Base-by-base conservation (phyloP, 2,329 filamentous ascomycete species). In the Colletotrichum tabaci region DNA sequence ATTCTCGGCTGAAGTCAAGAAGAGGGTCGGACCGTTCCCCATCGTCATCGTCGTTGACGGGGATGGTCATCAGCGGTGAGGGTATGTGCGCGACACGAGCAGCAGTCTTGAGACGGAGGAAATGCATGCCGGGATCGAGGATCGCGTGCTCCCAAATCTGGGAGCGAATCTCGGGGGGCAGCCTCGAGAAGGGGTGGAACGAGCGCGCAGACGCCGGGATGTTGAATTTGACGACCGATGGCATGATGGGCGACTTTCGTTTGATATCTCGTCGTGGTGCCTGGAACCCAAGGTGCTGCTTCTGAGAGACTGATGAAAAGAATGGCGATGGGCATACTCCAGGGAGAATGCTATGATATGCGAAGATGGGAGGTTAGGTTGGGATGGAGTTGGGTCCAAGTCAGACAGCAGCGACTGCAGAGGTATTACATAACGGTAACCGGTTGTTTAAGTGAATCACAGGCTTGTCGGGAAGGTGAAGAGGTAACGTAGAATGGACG, bases 91-190 rank as follows among this genome's bases (percentile, higher is more conserved):
- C 16, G 5, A 26, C 49, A 35, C 49, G 66, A 6, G 52, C 55
- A 12, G 23, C 23, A n/a, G 66, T 63, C 26, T 67, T 26, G 40
- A 73, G 52, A n/a, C 61, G 50, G 66, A 83, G 74, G 50, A 82
- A 83, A 50, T 82, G 78, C 74, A 82, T 78, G 35, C 81, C 81
- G 0, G 80, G 80, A 12, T 78, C 75, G 2, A 76, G 71, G 12
- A 83, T 68, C 26, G 77, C 77, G 23, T 62, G 56, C 49, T 77
- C 77, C 81, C 81, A 83, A 64, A 83, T 80, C 47, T 79, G 76
- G 38, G 78, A 75, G 40, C 81, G 81, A 10, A 83, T 76, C 65
- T 83, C 81, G 3, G 77, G 68, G 1, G 81, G 81, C n/a, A 83
- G 72, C n/a, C 72, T 75, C 16, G 74, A 42, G 65, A 83, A 83